phyloP scores from a whole-genome alignment of 495 filamentous ascomycete genomes.

The Aspergillus asperescens region DNA sequence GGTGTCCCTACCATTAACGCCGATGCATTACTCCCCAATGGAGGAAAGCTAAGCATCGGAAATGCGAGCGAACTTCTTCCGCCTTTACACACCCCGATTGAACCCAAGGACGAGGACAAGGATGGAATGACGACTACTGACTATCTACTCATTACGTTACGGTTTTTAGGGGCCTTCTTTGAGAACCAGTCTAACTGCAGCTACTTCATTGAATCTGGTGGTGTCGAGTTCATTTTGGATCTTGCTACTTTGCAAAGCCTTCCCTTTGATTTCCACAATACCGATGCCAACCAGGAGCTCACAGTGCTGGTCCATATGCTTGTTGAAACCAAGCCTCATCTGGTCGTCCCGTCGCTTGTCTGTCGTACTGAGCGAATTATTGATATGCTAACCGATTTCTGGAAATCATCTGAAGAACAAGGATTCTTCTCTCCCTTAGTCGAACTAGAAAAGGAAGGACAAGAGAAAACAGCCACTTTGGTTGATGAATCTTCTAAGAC shows the following conservation, averaged over 20 bases:
- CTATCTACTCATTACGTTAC: conserved; percentile 67
- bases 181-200: conserved; percentile 68
- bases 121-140: conserved; percentile 51
- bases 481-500: conserved; percentile 6
- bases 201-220: conserved; percentile 70
- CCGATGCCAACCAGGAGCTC: conserved; percentile 58
- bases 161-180: conserved; percentile 75
- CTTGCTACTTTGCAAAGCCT: conserved; percentile 74
- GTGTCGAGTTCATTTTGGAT: conserved; percentile 78
- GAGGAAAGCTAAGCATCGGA: conserved; percentile 33
- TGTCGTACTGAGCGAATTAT: conserved; percentile 64
- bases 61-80: conserved; percentile 29
- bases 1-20: conserved; percentile 31
- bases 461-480: background rate
- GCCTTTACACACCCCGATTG: conserved; percentile 24
- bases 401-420: conserved; percentile 35
- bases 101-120: conserved; percentile 45
- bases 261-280: conserved; percentile 66
- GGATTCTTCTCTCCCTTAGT: conserved; percentile 66
- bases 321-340: conserved; percentile 75
- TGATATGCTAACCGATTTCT: conserved; percentile 61
- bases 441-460: conserved; percentile 24
- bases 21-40: conserved; percentile 31
- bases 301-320: conserved; percentile 70
- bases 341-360: conserved; percentile 74